Evolutionary conservation across 1,284 basidiomycete genomes (phyloP), one percentile per base, ranked within the genome.

Genomic region (Sanguinoderma infundibulare): DNA sequence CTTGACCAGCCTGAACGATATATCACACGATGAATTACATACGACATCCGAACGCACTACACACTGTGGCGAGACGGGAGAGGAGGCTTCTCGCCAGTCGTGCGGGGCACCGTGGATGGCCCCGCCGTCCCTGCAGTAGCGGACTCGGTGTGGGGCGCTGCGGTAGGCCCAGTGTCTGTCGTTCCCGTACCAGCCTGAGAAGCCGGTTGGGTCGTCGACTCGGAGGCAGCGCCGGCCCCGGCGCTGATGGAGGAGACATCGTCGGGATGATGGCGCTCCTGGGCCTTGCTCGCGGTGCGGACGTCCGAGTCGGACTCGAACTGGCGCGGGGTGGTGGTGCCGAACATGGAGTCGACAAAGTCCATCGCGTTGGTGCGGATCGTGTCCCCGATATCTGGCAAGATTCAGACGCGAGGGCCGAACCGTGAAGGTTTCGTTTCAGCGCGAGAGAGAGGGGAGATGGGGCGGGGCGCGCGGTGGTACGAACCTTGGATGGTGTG

Each of bases 291-390:
- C 39, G 39, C n/a, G 8, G 39, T 9, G 9, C 71, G 67, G 38
- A 60, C 34, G 35, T 69, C 64, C 5, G 68, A 63, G 35, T 69
- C 64, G 8, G 68, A 63, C 61, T 70, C 67, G 9, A 62, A 26
- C 44, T 67, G 65, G 51, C 60, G 65, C 5, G 66, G 63, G 12
- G 14, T 72, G 42, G n/a, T n/a, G n/a, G 71, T 72, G 42, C 70
- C 70, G 5, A 69, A 68, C 10, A 69, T 69, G n/a, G 70, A 60
- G 61, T 73, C 72, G 52, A 69, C 69, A 30, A 73, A 73, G 65
- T 73, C 71, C 70, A 73, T 68, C 14, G 67, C 67, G 57, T 70
- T 67, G 24, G 67, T 68, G 55, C 72, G 69, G 51, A 73, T 63
- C 51, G 51, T 62, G 44, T 73, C 66, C n/a, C 71, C 69, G 42